Evolutionary conservation across 1,284 basidiomycete species (phyloP).

Genomic region (Trichosporon sp.): DNA sequence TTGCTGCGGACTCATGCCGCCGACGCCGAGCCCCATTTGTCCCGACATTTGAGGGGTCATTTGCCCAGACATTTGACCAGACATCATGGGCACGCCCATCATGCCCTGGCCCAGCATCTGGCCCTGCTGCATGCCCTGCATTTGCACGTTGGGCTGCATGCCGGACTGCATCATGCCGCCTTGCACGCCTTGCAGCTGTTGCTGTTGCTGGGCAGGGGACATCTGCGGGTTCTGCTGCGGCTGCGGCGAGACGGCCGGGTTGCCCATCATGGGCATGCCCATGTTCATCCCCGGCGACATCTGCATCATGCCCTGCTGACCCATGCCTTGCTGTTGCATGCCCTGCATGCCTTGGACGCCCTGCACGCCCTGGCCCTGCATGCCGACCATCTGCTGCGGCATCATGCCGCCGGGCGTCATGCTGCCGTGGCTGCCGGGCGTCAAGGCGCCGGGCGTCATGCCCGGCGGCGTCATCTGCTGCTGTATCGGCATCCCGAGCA

Average conservation of each 20-base stretch:
- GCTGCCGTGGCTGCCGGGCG: background rate
- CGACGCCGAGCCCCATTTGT: background rate
- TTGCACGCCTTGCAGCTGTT: background rate
- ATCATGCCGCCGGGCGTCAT: constrained; percentile 17
- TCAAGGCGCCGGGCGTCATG: constrained; percentile 13
- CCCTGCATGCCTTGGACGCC: background rate
- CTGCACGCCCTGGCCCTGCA: too few relatives aligned
- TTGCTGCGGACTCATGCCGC: constrained; percentile 6
- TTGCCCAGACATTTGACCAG: too few relatives aligned
- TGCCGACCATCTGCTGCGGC: constrained; percentile 1
- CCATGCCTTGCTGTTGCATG: background rate
- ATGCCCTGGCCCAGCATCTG: constrained; percentile 17
- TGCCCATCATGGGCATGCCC: constrained; percentile 15
- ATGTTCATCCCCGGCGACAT: constrained; percentile 9
- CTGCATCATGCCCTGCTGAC: constrained; percentile 1
- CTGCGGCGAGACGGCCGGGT: background rate
- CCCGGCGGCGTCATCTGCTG: constrained; percentile 8
- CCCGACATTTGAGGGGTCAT: too few relatives aligned
- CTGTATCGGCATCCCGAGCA: constrained; percentile 20
- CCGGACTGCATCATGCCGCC: background rate
- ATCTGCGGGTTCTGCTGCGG: background rate
- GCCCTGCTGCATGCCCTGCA: background rate
- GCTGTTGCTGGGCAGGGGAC: background rate
- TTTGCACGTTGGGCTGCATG: constrained; percentile 9
- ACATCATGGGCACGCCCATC: constrained; percentile 7